Percentiles rank a stretch among this genome's conserved stretches.
phyloP scores from a whole-genome alignment of 23 red algal genomes.

The Gracilaria vermiculophylla region DNA sequence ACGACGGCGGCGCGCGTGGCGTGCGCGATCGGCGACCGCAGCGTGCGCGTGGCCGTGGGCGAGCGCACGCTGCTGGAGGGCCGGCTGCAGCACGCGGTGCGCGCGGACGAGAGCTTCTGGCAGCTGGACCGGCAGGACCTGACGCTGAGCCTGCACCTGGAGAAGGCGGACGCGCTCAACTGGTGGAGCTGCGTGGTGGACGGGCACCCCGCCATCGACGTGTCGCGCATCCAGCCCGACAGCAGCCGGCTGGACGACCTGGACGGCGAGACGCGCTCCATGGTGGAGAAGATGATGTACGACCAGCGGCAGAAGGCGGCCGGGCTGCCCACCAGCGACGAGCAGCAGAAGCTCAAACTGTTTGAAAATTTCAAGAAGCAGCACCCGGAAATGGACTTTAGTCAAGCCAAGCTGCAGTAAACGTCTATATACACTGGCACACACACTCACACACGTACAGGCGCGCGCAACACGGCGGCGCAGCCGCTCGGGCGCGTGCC shows the following conservation, averaged over 20 bases:
- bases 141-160: constrained; percentile 58
- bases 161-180: constrained; percentile 70
- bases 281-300: constrained; percentile 98
- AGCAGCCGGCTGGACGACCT: constrained; percentile 74
- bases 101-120: constrained; percentile 80
- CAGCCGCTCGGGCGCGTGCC: no score
- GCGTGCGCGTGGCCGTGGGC: not conserved
- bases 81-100: constrained; percentile 6
- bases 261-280: constrained; percentile 83
- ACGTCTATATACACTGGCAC: no score
- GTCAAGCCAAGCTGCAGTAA: constrained; percentile 47
- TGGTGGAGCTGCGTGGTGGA: constrained; percentile 78
- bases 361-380: constrained; percentile 56
- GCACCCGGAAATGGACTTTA: constrained; percentile 75
- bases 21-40: constrained; percentile 2
- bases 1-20: constrained; percentile 31
- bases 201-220: constrained; percentile 65
- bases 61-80: constrained; percentile 28
- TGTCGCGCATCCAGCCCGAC: constrained; percentile 64
- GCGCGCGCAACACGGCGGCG: no score
- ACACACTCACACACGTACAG: no score
- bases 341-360: constrained; percentile 49
- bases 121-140: constrained; percentile 58
- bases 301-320: constrained; percentile 77
- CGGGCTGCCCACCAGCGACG: constrained; percentile 72